Base-by-base conservation (phyloP, 2,329 filamentous ascomycete genomes). In the Aspergillus bombycis region DNA sequence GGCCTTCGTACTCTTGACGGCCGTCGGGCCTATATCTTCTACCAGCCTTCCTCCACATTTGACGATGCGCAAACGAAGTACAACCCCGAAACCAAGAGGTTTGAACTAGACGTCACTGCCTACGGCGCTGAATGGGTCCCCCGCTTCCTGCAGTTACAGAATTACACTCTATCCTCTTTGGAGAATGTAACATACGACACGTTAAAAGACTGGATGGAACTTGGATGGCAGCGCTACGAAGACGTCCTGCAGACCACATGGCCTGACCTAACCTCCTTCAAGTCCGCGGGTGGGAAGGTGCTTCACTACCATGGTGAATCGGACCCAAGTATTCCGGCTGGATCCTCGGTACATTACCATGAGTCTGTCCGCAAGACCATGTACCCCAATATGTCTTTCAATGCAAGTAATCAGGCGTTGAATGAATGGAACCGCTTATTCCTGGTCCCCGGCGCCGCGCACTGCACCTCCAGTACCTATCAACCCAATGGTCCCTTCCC, bases 291-390 rank as follows among this genome's bases (percentile, higher is more conserved):
- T 30, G 85, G 84, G 57, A 88, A 88, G 72, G 73, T 88, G 4
- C 74, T 88, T 10, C 85, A 87, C 72, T 86, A 81, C 76, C 85
- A 88, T 73, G 85, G 85, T 58, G 85, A 88, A 72, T 82, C 81
- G 0, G 86, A 88, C 71, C 72, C 78, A 14, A 81, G 78, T 8
- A 77, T 88, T 63, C 85, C 85, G 2, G 72, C 85, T 0, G 84
- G 78, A 4, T 85, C 83, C 0, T 86, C 84, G 0, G 81, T 86
- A 0, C 83, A 81, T 68, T 88, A 87, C 77, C 83, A 80, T 73
- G 78, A 87, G 58, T 82, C 83, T 3, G 85, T 88, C 41, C 81
- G 82, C 48, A 69, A 68, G 4, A 77, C 81, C 72, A 85, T 86
- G 82, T 84, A 83, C 70, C 77, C 80, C 2, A 65, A 77, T 21